Percentiles rank a stretch among this genome's conserved stretches.
phyloP scores from a whole-genome alignment of 129 eudicot genomes.

The Logfia minima region DNA sequence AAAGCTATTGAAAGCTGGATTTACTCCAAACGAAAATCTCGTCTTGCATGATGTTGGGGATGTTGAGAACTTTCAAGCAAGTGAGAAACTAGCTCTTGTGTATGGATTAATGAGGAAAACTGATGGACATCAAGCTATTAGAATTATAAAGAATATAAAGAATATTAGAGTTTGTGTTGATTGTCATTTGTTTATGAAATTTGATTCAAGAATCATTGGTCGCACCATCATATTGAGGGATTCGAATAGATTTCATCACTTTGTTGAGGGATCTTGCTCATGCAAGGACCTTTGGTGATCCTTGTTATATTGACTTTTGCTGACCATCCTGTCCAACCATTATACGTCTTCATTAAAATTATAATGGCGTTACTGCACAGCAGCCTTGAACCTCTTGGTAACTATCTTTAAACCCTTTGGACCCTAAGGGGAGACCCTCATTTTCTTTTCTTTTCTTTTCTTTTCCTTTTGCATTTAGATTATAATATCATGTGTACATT shows the following conservation, averaged over 20 bases:
- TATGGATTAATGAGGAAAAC: conserved; percentile 45
- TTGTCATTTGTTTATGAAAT: conserved; percentile 52
- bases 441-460: too few species aligned
- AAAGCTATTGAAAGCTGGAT: conserved; percentile 39
- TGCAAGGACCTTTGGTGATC: conserved; percentile 54
- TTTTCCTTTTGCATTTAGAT: too few species aligned
- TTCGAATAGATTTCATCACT: conserved; percentile 57
- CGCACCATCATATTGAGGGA: conserved; percentile 45
- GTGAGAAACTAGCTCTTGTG: conserved; percentile 51
- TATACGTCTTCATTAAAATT: too few species aligned
- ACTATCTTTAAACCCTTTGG: neutral
- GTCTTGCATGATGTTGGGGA: conserved; percentile 56
- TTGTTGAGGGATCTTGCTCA: conserved; percentile 44
- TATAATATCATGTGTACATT: neutral
- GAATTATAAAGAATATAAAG: conserved; percentile 52
- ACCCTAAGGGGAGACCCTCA: too few species aligned
- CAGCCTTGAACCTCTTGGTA: neutral
- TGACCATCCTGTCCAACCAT: neutral
- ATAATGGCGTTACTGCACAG: neutral
- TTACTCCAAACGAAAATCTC: conserved; percentile 35
- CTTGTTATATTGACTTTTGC: conserved; percentile 15
- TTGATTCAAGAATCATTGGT: conserved; percentile 40
- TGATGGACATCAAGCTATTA: conserved; percentile 33
- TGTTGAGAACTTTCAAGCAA: conserved; percentile 43
- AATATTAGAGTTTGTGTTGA: conserved; percentile 48